Percentiles rank a stretch among this genome's conserved stretches.
Conservation (phyloP, 129 eudicot genomes). For the Saussurea involucrata region DNA sequence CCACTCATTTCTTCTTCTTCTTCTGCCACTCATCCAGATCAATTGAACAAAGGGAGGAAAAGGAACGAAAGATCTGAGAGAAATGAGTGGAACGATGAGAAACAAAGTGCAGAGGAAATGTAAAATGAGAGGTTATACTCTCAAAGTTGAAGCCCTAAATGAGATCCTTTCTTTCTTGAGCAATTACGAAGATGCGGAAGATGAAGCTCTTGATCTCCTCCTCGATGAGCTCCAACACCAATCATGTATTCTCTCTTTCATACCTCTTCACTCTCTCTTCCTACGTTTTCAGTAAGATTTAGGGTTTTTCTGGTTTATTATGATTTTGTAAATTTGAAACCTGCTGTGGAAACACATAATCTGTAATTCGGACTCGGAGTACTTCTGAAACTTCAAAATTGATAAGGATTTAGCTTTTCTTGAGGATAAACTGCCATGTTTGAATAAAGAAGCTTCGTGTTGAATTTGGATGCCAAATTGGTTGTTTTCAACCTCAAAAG, state of each 20-base stretch:
- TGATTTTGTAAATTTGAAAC: background rate
- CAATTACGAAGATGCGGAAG: conserved; percentile 45
- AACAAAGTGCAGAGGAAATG: conserved; percentile 66
- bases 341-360: background rate
- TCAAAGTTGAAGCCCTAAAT: conserved; percentile 67
- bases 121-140: conserved; percentile 66
- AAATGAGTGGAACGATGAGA: conserved; percentile 50
- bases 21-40: background rate
- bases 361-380: background rate
- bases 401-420: background rate
- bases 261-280: background rate
- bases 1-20: background rate
- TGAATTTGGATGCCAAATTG: background rate
- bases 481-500: background rate
- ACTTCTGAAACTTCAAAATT: background rate
- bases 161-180: conserved; percentile 58
- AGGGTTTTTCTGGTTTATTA: background rate
- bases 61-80: conserved; percentile 2
- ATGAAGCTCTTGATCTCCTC: conserved; percentile 72
- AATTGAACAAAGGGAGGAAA: conserved; percentile 2
- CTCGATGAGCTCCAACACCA: conserved; percentile 67
- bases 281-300: background rate
- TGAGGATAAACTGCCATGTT: background rate
- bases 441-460: background rate
- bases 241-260: conserved; percentile 30